Evolutionary conservation across 78 protist genomes (phyloP).

Genomic region (Pigoraptor vietnamica): DNA sequence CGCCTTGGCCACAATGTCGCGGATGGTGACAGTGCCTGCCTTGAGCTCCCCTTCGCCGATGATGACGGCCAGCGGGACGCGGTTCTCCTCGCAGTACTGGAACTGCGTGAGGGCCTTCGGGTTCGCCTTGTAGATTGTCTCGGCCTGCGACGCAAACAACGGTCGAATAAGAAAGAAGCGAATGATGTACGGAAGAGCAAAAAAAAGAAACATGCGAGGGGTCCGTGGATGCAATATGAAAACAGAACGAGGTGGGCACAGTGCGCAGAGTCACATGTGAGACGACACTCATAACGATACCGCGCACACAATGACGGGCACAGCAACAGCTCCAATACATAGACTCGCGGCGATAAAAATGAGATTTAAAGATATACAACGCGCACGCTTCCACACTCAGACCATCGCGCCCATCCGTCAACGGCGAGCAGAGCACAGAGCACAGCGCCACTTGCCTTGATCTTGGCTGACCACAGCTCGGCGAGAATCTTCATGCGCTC

Average conservation of each 20-base stretch:
- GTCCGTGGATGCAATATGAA: not conserved
- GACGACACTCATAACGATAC: too few species aligned
- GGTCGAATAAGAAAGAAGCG: not conserved
- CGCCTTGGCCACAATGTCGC: constrained; percentile 30
- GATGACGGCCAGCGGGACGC: constrained; percentile 50
- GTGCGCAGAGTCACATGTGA: too few species aligned
- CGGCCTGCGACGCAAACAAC: constrained; percentile 29
- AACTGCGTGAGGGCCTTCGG: constrained; percentile 55
- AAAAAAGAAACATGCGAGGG: too few species aligned
- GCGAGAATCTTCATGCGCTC: constrained; percentile 48
- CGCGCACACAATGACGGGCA: too few species aligned
- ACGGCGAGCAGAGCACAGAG: too few species aligned
- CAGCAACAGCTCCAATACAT: not conserved
- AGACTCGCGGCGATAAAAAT: too few species aligned
- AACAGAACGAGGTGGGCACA: too few species aligned
- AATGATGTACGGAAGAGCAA: not conserved
- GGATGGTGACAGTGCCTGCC: constrained; percentile 33
- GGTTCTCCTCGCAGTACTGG: constrained; percentile 28
- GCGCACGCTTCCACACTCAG: too few species aligned
- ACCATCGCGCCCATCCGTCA: too few species aligned
- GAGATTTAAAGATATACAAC: too few species aligned
- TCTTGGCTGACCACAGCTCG: constrained; percentile 68
- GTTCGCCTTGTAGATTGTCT: constrained; percentile 45
- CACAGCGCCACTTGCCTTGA: too few species aligned
- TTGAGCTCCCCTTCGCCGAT: constrained; percentile 69